Percentiles rank a stretch among this genome's conserved stretches.
phyloP scores from a whole-genome alignment of 768 basidiomycete species.

The Leccinellum albellum region DNA sequence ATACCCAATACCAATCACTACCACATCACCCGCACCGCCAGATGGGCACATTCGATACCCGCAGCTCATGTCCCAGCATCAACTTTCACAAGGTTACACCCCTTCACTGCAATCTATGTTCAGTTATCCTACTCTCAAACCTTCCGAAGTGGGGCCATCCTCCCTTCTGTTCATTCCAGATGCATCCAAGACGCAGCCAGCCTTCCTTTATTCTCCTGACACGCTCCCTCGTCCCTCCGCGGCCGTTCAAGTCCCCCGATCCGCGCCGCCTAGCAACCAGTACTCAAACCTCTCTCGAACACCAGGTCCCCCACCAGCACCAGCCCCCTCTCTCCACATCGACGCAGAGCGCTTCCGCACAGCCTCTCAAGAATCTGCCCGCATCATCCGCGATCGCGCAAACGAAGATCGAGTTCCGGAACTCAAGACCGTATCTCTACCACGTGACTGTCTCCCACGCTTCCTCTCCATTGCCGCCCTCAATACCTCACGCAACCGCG shows the following conservation, averaged over 20 bases:
- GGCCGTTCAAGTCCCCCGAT: conserved; percentile 15
- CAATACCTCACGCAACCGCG: conserved; percentile 74
- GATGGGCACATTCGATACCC: conserved; percentile 55
- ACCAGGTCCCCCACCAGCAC: conserved; percentile 21
- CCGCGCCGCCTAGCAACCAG: conserved; percentile 8
- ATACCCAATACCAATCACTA: conserved; percentile 62
- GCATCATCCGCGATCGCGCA: conserved; percentile 28
- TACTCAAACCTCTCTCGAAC: conserved; percentile 27
- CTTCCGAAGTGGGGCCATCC: conserved; percentile 33
- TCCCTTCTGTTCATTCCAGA: conserved; percentile 46
- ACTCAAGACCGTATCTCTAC: conserved; percentile 64
- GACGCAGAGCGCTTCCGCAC: conserved; percentile 30
- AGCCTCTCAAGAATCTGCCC: conserved; percentile 33
- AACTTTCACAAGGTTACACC: conserved; percentile 71
- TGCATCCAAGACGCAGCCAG: conserved; percentile 21
- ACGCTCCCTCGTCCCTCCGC: conserved; percentile 35
- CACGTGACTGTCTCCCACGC: conserved; percentile 65
- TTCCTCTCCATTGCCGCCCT: conserved; percentile 75
- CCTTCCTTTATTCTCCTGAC: conserved; percentile 31
- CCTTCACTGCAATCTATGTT: conserved; percentile 81
- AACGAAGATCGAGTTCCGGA: conserved; percentile 36
- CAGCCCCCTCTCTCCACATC: conserved; percentile 20
- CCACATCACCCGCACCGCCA: conserved; percentile 59
- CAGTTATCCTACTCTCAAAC: conserved; percentile 32
- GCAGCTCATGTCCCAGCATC: conserved; percentile 75